Evolutionary conservation across 2,329 filamentous ascomycete species (phyloP), one percentile per base, ranked within the genome.

Genomic region (Pestalotiopsis sp.): DNA sequence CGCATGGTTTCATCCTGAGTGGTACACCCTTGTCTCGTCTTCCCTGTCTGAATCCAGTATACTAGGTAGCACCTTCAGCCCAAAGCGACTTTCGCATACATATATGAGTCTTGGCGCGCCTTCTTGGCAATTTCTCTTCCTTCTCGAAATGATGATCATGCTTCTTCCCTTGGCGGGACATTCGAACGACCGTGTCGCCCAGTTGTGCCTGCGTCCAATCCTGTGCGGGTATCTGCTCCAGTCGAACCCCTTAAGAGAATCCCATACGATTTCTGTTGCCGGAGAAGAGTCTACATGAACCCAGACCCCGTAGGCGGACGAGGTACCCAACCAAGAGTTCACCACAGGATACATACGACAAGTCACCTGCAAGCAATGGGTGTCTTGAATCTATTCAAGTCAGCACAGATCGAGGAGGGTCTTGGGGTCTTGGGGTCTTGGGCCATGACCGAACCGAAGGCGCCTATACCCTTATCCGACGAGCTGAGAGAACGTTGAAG

Each of bases 21-120:
- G 45, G 45, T 52, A 9, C 45, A 52, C 17, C 45, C 45, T 52
- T 52, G 45, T 52, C 45, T 52, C 9, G 4, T 20, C 2, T 52
- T 20, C 45, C 45, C 45, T 52, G 45, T 12, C n/a, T n/a, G 45
- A 52, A 52, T n/a, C 45, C 17, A 52, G 45, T 52, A 52, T 52
- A 52, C 45, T 52, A 52, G 57, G 57, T 59, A 59, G 57, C 57
- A 25, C 11, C 57, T 59, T 27, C 23, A 36, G 23, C 57, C 27
- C 57, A 59, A 36, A 59, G 45, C 45, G 57, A 59, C 23, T n/a
- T 31, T 39, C 31, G 31, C 38, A 62, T 39, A 62, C 59, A 52
- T 64, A 64, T 64, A 49, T 64, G 39, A 64, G 62, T 64, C 62
- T 64, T 64, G 62, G 62, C 62, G 25, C 23, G 38, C 39, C 20